Percentiles rank a stretch among this genome's conserved stretches.
Conservation (phyloP, 2,329 filamentous ascomycete species). For the Sordariomycetes sp. region DNA sequence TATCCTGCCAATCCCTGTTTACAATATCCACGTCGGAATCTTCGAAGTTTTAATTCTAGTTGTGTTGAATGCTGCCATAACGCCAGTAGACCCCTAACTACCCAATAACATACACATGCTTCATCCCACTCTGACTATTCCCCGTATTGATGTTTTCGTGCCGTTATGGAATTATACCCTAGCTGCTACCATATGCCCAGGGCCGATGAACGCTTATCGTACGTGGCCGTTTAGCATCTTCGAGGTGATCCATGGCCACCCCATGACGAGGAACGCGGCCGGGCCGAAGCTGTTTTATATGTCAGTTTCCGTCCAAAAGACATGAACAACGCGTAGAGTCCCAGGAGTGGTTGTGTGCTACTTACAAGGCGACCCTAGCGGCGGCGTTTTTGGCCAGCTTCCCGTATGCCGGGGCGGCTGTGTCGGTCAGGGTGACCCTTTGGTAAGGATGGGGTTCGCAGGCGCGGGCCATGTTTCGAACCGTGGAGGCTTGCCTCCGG, state of each 20-base stretch:
- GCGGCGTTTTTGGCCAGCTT: slow-evolving; percentile 19
- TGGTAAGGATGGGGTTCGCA: slow-evolving; percentile 25
- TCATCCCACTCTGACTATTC: background rate
- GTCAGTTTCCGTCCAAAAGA: background rate
- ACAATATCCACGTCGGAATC: too few relatives aligned
- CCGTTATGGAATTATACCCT: too few relatives aligned
- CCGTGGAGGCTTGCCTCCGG: slow-evolving; percentile 22
- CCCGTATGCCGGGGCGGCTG: slow-evolving; percentile 19
- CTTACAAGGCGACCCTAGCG: slow-evolving; percentile 21
- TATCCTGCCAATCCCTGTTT: too few relatives aligned
- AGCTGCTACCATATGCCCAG: too few relatives aligned
- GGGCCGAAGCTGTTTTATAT: slow-evolving; percentile 19
- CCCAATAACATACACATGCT: too few relatives aligned
- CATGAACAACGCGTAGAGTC: background rate
- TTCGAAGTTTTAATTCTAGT: too few relatives aligned
- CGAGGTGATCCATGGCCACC: slow-evolving; percentile 21
- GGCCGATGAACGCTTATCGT: background rate
- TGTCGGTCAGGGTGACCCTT: slow-evolving; percentile 14
- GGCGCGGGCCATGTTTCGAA: slow-evolving; percentile 19
- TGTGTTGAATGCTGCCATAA: too few relatives aligned
- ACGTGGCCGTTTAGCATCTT: slow-evolving; percentile 19
- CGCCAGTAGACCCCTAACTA: too few relatives aligned
- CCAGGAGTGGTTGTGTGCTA: slow-evolving; percentile 1
- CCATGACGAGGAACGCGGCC: slow-evolving; percentile 19
- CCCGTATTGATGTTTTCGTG: background rate